Evolutionary conservation across 768 basidiomycete genomes (phyloP).

Genomic region (Mycena haematopus): DNA sequence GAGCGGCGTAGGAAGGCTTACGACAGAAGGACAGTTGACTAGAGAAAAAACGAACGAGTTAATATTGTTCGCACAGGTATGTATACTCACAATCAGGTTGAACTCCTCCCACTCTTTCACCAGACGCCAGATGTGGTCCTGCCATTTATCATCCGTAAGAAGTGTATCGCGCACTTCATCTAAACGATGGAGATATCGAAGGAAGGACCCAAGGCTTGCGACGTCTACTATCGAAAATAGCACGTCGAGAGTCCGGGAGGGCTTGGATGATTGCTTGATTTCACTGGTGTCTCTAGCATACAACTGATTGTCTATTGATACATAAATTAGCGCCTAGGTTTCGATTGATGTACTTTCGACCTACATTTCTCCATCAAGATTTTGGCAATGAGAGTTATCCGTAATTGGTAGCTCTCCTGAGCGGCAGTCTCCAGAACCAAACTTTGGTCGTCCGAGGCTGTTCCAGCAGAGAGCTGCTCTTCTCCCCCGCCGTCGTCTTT

Average conservation of each 20-base stretch:
- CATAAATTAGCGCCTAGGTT: not conserved
- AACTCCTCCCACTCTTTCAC: conserved; percentile 22
- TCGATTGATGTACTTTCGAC: not conserved
- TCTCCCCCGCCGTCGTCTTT: no score
- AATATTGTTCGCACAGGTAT: not conserved
- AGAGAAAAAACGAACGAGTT: not conserved
- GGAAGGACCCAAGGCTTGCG: conserved; percentile 15
- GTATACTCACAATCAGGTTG: conserved; percentile 13
- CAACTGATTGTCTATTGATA: not conserved
- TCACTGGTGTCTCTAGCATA: not conserved
- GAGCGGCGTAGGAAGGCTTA: not conserved
- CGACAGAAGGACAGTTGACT: conserved; percentile 18
- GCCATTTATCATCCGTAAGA: conserved; percentile 17
- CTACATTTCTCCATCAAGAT: conserved; percentile 9
- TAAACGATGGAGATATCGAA: conserved; percentile 15
- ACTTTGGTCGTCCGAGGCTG: not conserved
- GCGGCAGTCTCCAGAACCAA: not conserved
- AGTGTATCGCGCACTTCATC: conserved; percentile 16
- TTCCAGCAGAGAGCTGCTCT: no score
- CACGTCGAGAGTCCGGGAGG: not conserved
- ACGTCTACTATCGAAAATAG: conserved; percentile 14
- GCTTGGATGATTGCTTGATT: not conserved
- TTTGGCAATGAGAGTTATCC: conserved; percentile 4
- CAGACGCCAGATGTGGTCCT: conserved; percentile 13
- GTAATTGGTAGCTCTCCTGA: conserved; percentile 4